Evolutionary conservation across 2,329 filamentous ascomycete genomes (phyloP), one percentile per base, ranked within the genome.

Genomic region (Aspergillus intermedius): DNA sequence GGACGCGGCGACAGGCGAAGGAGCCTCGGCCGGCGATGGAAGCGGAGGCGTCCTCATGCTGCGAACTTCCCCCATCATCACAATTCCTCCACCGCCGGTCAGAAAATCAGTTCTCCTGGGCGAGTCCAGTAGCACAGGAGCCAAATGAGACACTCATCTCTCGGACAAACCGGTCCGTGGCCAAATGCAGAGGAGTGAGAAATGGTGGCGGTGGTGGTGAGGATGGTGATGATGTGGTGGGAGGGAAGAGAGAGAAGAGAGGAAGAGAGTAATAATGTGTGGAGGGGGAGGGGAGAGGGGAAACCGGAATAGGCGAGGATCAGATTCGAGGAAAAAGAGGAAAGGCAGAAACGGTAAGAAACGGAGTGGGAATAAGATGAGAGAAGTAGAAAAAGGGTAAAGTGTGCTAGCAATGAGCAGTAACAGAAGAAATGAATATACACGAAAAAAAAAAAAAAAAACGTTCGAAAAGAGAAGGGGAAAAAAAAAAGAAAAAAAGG

Each of bases 31-130:
- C 54, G 67, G 66, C 52, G 68, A 70, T 57, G 67, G 61, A 56
- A 67, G 64, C 53, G 68, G 65, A 64, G 67, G 59, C 50, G 62
- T 68, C 59, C 62, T 69, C 65, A 66, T 66, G 50, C 58, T 64
- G 59, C 60, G 59, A 58, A 64, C 58, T 56, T 67, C 63, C 57
- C 59, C 65, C 64, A 68, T 67, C 55, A 54, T 62, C 53, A 58
- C 54, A 59, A 19, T 40, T 49, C 61, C 61, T 66, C 58, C 58
- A 58, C 57, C 60, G 53, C 59, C 61, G 59, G 58, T 56, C 59
- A 58, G 57, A 58, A 54, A 63, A 53, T 62, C 54, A 67, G 49
- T 56, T 58, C 56, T 62, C 66, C 60, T 64, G 54, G 53, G 59
- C 54, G 57, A 63, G 58, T 61, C 54, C 54, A 56, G 61, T 53